These are phyloP conservation scores for Pelargonium myrrhifolium DNA, from an alignment of 441 rosid species.

Conservation along the genomic window DNA sequence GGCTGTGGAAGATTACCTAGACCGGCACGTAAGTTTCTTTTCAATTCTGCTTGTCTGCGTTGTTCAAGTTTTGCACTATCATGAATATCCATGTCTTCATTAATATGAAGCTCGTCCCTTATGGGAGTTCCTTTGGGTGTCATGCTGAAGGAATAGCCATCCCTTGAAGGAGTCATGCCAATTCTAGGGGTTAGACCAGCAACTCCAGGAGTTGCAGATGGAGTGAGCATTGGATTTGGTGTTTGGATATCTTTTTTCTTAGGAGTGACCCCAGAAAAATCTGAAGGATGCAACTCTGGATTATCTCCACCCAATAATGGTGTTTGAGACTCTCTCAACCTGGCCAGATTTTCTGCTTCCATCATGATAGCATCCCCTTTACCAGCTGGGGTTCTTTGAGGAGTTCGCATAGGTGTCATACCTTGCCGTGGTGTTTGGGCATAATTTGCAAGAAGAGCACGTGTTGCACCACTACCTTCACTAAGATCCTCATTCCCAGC, in stretches of 20 bases:
- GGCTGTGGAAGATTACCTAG: conserved; percentile 80
- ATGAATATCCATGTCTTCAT: conserved; percentile 78
- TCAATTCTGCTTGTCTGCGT: conserved; percentile 70
- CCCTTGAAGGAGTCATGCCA: conserved; percentile 90
- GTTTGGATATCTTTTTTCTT: conserved; percentile 79
- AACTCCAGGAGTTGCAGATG: conserved; percentile 80
- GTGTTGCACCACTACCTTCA: conserved; percentile 90
- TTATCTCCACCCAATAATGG: conserved; percentile 97
- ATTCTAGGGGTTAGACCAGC: conserved; percentile 72
- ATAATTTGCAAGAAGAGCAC: conserved; percentile 88
- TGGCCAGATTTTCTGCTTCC: conserved; percentile 97
- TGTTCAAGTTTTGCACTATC: conserved; percentile 72
- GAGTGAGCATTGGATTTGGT: conserved; percentile 87
- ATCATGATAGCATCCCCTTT: conserved; percentile 97
- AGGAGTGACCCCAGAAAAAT: conserved; percentile 97
- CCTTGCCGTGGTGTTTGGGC: conserved; percentile 83
- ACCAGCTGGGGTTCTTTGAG: conserved; percentile 95
- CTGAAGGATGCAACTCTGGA: conserved; percentile 98
- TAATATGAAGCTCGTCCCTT: conserved; percentile 91
- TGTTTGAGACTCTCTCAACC: conserved; percentile 94
- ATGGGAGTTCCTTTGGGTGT: conserved; percentile 94
- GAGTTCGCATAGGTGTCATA: conserved; percentile 81
- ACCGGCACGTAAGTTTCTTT: conserved; percentile 68
- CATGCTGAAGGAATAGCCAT: conserved; percentile 63
- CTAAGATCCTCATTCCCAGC: conserved; percentile 70